A percentile compares a stretch with the other conserved stretches of the same genome.
phyloP scores from a whole-genome alignment of 176 grass and related monocot species.

The Triticum dicoccoides region DNA sequence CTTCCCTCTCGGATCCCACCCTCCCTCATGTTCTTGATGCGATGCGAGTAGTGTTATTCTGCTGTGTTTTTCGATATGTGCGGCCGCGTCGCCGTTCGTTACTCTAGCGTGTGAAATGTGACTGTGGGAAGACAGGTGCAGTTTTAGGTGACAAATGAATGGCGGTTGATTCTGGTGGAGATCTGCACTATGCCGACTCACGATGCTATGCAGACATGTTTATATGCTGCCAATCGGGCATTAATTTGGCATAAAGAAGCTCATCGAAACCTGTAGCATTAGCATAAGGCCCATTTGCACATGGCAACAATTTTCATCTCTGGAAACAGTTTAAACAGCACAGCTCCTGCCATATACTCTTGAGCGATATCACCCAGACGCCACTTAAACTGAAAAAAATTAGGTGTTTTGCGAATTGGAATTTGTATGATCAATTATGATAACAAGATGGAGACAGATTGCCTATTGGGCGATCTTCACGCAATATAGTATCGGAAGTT shows the following conservation, averaged over 20 bases:
- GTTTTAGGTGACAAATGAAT: neutral
- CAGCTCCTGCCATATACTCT: neutral
- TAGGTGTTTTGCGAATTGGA: no score
- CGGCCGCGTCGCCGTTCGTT: neutral
- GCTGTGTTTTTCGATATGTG: neutral
- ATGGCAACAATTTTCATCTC: neutral
- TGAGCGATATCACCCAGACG: neutral
- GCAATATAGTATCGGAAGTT: neutral
- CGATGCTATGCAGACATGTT: neutral
- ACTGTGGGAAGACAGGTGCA: neutral
- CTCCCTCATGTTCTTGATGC: neutral
- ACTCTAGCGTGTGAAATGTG: no score
- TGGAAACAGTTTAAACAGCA: neutral
- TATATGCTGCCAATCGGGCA: no score
- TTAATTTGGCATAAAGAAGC: no score
- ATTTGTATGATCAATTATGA: no score
- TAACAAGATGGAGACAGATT: neutral
- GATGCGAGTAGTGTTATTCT: neutral
- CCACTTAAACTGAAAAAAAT: no score
- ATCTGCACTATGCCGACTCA: no score
- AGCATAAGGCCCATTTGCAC: neutral
- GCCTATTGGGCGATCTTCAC: neutral
- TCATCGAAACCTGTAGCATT: neutral
- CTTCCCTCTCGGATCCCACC: neutral
- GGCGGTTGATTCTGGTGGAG: neutral